phyloP scores from a whole-genome alignment of 140 eudicot species.

The Stevia rebaudiana region DNA sequence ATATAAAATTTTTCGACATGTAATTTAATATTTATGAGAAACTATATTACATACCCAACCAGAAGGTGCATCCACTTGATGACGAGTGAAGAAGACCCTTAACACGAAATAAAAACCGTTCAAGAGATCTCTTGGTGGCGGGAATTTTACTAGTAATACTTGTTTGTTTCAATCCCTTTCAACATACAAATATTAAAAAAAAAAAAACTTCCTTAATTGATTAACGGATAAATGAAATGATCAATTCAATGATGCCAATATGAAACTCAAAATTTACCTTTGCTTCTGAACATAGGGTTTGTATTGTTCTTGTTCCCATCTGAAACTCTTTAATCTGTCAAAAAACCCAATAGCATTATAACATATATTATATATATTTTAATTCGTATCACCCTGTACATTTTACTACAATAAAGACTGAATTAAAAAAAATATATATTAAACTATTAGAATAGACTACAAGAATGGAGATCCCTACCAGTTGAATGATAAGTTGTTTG shows the following conservation, averaged over 20 bases:
- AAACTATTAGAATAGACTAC: neutral
- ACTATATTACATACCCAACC: conserved; percentile 51
- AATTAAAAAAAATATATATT: conserved; percentile 27
- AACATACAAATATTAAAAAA: neutral
- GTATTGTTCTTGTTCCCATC: conserved; percentile 78
- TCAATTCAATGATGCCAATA: neutral
- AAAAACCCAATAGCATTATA: conserved; percentile 4
- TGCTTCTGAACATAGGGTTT: conserved; percentile 79
- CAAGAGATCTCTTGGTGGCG: conserved; percentile 84
- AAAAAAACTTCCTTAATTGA: neutral
- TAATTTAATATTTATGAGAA: too few relatives aligned
- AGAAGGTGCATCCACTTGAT: conserved; percentile 54
- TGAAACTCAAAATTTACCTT: conserved; percentile 45
- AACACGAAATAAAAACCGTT: conserved; percentile 67
- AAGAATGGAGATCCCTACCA: conserved; percentile 39
- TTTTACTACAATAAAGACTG: neutral
- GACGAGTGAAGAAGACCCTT: conserved; percentile 71
- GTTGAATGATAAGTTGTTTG: conserved; percentile 44
- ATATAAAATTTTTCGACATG: neutral
- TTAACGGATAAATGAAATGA: conserved; percentile 9
- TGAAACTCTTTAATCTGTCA: conserved; percentile 65
- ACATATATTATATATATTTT: neutral
- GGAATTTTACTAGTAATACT: conserved; percentile 69
- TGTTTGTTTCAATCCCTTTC: conserved; percentile 71
- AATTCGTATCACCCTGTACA: neutral